These are phyloP conservation scores for Diophrys sp. DNA, from an alignment of 73 alveolate species.

Conservation along the genomic window DNA sequence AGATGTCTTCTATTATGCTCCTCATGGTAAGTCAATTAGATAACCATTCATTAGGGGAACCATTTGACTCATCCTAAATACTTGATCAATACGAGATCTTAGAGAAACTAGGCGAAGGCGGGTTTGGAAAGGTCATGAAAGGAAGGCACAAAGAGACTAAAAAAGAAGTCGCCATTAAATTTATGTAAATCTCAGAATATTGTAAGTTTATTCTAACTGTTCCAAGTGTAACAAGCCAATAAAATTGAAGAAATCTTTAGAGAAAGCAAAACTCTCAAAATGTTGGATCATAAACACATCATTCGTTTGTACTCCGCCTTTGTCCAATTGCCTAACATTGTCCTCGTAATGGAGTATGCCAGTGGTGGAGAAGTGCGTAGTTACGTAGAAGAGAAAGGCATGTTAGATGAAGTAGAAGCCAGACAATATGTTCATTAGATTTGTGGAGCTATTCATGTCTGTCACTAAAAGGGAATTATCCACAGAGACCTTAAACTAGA, in stretches of 20 bases:
- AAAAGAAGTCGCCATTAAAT: constrained; percentile 20
- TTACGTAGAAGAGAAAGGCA: constrained; percentile 18
- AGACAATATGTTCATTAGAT: constrained; percentile 12
- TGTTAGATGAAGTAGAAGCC: not conserved
- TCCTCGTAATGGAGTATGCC: constrained; percentile 88
- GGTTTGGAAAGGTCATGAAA: constrained; percentile 20
- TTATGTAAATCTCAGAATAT: constrained; percentile 11
- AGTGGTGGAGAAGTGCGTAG: constrained; percentile 82
- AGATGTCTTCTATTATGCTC: constrained; percentile 39
- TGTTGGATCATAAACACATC: constrained; percentile 66
- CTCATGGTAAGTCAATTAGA: constrained; percentile 34
- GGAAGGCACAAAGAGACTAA: constrained; percentile 23
- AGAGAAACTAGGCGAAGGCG: constrained; percentile 33
- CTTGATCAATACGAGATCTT: constrained; percentile 10
- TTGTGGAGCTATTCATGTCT: constrained; percentile 19
- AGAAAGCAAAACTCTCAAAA: constrained; percentile 73
- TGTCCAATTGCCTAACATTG: constrained; percentile 50
- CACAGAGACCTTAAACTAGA: constrained; percentile 65
- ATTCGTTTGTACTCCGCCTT: constrained; percentile 68
- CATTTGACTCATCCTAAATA: constrained; percentile 34
- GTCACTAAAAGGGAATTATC: constrained; percentile 63
- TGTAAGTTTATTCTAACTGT: not conserved
- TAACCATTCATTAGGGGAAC: constrained; percentile 32
- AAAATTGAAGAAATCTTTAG: constrained; percentile 59
- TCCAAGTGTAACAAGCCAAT: constrained; percentile 38